phyloP scores from a whole-genome alignment of 1,139 yeast species.

The Hemisphaericaspora lyxosophila region DNA sequence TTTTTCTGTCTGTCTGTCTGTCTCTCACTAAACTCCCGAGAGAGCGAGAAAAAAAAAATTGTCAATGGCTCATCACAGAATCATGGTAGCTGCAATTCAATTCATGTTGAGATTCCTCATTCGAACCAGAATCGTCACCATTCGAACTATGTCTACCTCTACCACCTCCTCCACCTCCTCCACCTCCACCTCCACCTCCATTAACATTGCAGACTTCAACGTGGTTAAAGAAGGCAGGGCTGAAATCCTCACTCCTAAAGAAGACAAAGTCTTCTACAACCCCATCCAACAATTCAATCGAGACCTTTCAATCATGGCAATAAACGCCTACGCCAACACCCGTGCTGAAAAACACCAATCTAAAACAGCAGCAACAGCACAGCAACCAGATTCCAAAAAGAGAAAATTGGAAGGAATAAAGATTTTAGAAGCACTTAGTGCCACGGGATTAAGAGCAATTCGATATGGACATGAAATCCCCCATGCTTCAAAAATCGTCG shows the following conservation, averaged over 20 bases:
- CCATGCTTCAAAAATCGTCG: conserved; percentile 65
- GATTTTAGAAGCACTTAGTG: conserved; percentile 86
- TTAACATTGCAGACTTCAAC: conserved; percentile 35
- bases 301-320: conserved; percentile 82
- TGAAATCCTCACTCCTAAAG: conserved; percentile 70
- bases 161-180: too few species aligned
- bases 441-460: conserved; percentile 92
- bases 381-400: conserved; percentile 19
- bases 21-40: too few species aligned
- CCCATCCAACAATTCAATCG: conserved; percentile 96
- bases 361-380: conserved; percentile 12
- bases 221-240: conserved; percentile 80
- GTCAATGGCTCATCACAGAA: too few species aligned
- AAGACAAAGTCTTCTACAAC: conserved; percentile 86
- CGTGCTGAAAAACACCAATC: conserved; percentile 10
- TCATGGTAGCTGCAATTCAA: too few species aligned
- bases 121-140: too few species aligned
- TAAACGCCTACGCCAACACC: conserved; percentile 78
- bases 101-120: too few species aligned
- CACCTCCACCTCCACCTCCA: too few species aligned
- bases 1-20: too few species aligned
- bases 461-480: conserved; percentile 92
- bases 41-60: too few species aligned
- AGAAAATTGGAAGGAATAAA: conserved; percentile 36
- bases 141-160: too few species aligned